Percentiles rank a stretch among this genome's conserved stretches.
Conservation (phyloP, 768 basidiomycete genomes). For the Boletus pseudopeckii region DNA sequence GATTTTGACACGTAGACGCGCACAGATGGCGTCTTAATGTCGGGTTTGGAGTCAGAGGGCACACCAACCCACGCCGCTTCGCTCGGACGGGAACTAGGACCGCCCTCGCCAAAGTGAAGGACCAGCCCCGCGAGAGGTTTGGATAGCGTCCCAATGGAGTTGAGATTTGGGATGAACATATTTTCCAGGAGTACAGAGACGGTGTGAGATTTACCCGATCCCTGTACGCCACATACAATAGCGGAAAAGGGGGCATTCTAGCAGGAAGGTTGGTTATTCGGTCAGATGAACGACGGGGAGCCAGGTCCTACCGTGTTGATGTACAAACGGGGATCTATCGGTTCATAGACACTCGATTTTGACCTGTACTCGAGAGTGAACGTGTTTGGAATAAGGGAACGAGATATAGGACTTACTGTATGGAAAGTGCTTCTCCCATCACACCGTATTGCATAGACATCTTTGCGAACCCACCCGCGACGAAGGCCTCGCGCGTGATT, state of each 20-base stretch:
- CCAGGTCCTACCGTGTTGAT: slow-evolving; percentile 51
- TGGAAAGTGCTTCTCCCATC: slow-evolving; percentile 37
- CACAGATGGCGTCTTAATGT: slow-evolving; percentile 28
- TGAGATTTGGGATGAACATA: slow-evolving; percentile 52
- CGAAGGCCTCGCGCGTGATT: slow-evolving; percentile 43
- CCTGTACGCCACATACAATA: slow-evolving; percentile 68
- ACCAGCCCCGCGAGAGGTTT: slow-evolving; percentile 58
- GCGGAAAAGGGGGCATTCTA: slow-evolving; percentile 71
- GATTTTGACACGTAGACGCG: slow-evolving; percentile 55
- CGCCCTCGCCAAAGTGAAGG: slow-evolving; percentile 64
- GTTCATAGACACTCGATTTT: slow-evolving; percentile 25
- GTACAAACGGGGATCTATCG: slow-evolving; percentile 51
- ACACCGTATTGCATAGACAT: slow-evolving; percentile 56
- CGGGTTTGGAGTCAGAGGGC: slow-evolving; percentile 26
- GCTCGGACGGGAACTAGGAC: slow-evolving; percentile 48
- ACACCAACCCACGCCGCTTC: slow-evolving; percentile 60
- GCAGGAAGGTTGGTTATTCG: background rate
- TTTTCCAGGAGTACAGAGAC: slow-evolving; percentile 63
- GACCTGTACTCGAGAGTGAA: slow-evolving; percentile 24
- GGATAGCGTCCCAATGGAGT: slow-evolving; percentile 45
- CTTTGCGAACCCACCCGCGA: slow-evolving; percentile 20
- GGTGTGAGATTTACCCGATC: slow-evolving; percentile 70
- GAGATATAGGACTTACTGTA: slow-evolving; percentile 22
- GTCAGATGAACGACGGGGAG: background rate
- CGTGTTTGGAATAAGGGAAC: background rate